Evolutionary conservation across 2,329 filamentous ascomycete genomes (phyloP), one percentile per base, ranked within the genome.

Genomic region (Parafenestella ontariensis): DNA sequence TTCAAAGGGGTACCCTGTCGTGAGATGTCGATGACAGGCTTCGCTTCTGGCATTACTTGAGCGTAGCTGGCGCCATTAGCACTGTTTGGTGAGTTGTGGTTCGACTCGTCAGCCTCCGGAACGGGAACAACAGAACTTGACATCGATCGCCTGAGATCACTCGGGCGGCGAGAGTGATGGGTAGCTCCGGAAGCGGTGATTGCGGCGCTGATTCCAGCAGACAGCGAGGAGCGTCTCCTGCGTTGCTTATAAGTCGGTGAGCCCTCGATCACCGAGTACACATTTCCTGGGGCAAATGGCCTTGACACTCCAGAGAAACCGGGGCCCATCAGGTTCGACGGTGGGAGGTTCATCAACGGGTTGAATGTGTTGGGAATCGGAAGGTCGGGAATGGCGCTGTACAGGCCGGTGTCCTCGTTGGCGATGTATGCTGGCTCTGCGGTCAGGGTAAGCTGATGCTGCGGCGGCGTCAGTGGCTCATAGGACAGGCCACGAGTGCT

Each of bases 161-260:
- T 96, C 10, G 92, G 92, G 62, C 90, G 85, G 78, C 96, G 90
- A 15, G 84, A 83, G 52, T 85, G 83, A 65, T 87, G 85, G 52
- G 81, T 82, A 33, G 76, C 76, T 17, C 76, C 73, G 52, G 81
- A 83, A 20, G 83, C 81, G 42, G 86, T 83, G n/a, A 89, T 85
- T 59, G 88, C 86, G 62, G 89, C 86, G 56, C 89, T 87, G 74
- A 92, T 86, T 64, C 89, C 87, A 11, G 91, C 89, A 21, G 94
- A 92, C 59, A 98, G 92, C 37, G 94, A 98, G 31, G 95, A 97
- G 59, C 95, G 90, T 65, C 95, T 88, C 76, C 95, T 87, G 68
- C 95, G 87, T 82, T 98, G 95, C 85, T 99, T 99, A 82, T 99
- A 99, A 33, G 95, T 98, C 11, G 95, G 95, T 24, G 95, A 99